Evolutionary conservation across 2,329 filamentous ascomycete genomes (phyloP), one percentile per base, ranked within the genome.

Genomic region (Didymosphaeria variabile): DNA sequence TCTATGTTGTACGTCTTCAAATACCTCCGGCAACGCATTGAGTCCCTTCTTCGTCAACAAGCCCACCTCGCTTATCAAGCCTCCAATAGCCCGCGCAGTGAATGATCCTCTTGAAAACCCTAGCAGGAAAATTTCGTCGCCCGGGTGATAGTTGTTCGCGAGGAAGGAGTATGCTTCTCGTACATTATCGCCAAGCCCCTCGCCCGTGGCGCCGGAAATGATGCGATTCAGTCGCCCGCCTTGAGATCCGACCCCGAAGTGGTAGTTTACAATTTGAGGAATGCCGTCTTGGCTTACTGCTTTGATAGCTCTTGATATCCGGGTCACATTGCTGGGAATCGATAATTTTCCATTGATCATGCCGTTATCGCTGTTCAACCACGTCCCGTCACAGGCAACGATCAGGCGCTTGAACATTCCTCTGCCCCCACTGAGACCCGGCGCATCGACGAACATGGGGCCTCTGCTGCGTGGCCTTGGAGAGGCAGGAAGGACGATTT

Each of bases 181-280:
- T 3, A 85, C 80, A 50, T 82, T 81, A 36, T 84, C 81, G 4
- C 74, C 72, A 10, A 85, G 73, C 5, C 83, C 82, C 64, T 80
- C 77, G n/a, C 80, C 81, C 6, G 76, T 80, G 17, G 78, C 70
- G 17, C 81, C 77, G 36, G 77, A 72, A 40, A 80, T 65, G 38
- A 84, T 55, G 52, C 78, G 78, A 59, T 80, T 79, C 29, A 83
- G 61, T 4, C 80, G 69, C 5, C 79, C 78, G 12, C 82, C 82
- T 36, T 77, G 74, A 3, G 77, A 79, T 4, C 82, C 83, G 4
- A 85, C 76, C 9, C 83, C 83, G 54, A 77, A 79, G 51, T 84
- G 82, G 65, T 85, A 85, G 65, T 83, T 83, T 5, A 83, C 80
- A 31, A 85, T 78, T 64, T 85, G 83, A 10, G 80, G 80, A 15